Conservation (phyloP, 352 stramenopile species). For the Thalassiosira mediterranea region DNA sequence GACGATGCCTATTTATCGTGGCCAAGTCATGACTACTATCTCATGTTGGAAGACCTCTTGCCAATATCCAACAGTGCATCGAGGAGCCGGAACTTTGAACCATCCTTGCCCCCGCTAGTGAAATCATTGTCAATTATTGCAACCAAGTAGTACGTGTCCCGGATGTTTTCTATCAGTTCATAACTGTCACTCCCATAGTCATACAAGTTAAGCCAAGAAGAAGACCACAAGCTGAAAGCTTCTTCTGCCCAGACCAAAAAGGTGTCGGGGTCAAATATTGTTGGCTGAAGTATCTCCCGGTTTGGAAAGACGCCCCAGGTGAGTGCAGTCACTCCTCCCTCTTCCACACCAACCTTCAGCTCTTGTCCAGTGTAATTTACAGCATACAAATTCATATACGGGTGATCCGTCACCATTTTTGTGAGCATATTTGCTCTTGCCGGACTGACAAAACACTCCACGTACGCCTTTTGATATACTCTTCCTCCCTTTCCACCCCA, state of each 20-base stretch:
- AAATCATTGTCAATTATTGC: slow-evolving; percentile 99
- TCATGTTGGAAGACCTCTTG: no score
- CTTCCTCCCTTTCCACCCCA: slow-evolving; percentile 94
- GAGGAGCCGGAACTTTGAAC: background rate
- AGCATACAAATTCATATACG: slow-evolving; percentile 81
- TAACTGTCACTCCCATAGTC: slow-evolving; percentile 88
- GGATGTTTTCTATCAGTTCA: slow-evolving; percentile 93
- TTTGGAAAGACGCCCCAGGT: slow-evolving; percentile 98
- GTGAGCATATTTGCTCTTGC: slow-evolving; percentile 86
- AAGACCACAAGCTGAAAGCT: slow-evolving; percentile 95
- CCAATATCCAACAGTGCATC: background rate
- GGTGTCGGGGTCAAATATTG: slow-evolving; percentile 96
- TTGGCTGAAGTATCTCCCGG: slow-evolving; percentile 91
- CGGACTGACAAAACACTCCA: slow-evolving; percentile 97
- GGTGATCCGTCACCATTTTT: slow-evolving; percentile 85
- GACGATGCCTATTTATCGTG: no score
- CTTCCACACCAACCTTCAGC: slow-evolving; percentile 73
- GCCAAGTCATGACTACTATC: no score
- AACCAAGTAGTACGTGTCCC: slow-evolving; percentile 97
- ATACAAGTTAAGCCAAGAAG: slow-evolving; percentile 96
- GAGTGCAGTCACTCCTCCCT: slow-evolving; percentile 90
- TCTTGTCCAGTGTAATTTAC: slow-evolving; percentile 78
- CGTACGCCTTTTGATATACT: slow-evolving; percentile 99
- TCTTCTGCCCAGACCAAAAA: slow-evolving; percentile 96
- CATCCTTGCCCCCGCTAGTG: slow-evolving; percentile 16